Evolutionary conservation across 1,284 basidiomycete species (phyloP), one percentile per base, ranked within the genome.

Genomic region (Cutaneotrichosporon sp.): DNA sequence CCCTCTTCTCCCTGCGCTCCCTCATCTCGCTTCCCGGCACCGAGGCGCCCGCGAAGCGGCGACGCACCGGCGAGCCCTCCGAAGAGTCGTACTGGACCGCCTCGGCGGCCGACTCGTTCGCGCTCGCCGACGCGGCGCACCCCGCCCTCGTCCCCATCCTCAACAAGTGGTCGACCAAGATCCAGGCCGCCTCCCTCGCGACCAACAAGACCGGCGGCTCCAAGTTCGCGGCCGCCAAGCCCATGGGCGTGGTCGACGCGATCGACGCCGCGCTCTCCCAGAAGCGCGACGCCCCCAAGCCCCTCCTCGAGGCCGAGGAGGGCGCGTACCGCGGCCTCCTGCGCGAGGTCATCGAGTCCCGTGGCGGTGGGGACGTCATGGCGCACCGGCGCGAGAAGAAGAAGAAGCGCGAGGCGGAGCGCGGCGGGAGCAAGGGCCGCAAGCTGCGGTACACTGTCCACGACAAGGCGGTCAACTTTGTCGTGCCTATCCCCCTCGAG

Each of bases 401-500:
- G 73, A 82, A 81, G 68, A 92, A 89, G 81, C 88, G 89, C 74
- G 86, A 85, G 63, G 91, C 95, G 13, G 94, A 97, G 76, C 91
- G 92, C 0, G 92, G 89, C 67, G 94, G 92, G n/a, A 91, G 88
- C 75, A 97, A 97, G 81, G 94, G 94, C 2, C 82, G 92, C 50
- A 92, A 91, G 76, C 77, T 94, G 62, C 83, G 91, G 64, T 95
- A 92, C 76, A 89, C 95, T 64, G 87, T 91, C 1, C 94, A 97
- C 73, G 91, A 95, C 72, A 97, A 95, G 80, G 81, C 95, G 45
- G 89, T 91, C 74, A 92, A 93, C 75, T 95, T 95, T 74, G 95
- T 95, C 88, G 90, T 93, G 1, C 93, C 94, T 11, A 86, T 94
- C 5, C 85, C 87, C 7, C 81, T 85, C 1, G 68, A 59, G 13